Evolutionary conservation across 2,329 filamentous ascomycete genomes (phyloP).

Genomic region (Truncatella angustata): DNA sequence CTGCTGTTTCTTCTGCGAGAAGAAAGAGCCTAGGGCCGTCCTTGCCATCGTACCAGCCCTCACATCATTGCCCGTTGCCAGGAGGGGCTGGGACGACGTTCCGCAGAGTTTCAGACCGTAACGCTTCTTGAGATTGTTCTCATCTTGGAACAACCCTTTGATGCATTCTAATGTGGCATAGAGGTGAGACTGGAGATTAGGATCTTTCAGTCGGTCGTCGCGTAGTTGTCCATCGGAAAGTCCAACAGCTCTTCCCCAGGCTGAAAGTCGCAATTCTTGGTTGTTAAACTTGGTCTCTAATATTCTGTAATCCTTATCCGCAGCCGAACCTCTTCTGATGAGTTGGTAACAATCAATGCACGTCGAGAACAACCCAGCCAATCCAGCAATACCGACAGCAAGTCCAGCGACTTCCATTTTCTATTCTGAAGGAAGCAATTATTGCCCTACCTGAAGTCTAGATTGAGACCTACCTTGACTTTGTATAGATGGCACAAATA

Average conservation of each 20-base stretch:
- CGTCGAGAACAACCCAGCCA: constrained; percentile 6
- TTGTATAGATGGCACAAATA: too few species aligned
- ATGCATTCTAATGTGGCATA: neutral
- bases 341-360: constrained; percentile 12
- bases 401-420: neutral
- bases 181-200: neutral
- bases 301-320: constrained; percentile 2
- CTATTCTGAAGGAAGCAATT: too few species aligned
- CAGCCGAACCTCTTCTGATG: neutral
- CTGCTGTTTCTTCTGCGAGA: neutral
- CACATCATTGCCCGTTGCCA: neutral
- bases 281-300: constrained; percentile 11
- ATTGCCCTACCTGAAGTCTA: too few species aligned
- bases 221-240: neutral
- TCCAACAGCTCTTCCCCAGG: constrained; percentile 7
- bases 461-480: too few species aligned
- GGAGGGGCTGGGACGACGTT: neutral
- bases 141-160: neutral
- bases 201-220: neutral
- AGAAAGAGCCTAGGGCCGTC: neutral
- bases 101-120: neutral
- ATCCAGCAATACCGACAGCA: neutral
- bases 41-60: neutral
- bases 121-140: neutral
- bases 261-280: neutral